Evolutionary conservation across 768 basidiomycete genomes (phyloP).

Genomic region (Trametes sanguinea): DNA sequence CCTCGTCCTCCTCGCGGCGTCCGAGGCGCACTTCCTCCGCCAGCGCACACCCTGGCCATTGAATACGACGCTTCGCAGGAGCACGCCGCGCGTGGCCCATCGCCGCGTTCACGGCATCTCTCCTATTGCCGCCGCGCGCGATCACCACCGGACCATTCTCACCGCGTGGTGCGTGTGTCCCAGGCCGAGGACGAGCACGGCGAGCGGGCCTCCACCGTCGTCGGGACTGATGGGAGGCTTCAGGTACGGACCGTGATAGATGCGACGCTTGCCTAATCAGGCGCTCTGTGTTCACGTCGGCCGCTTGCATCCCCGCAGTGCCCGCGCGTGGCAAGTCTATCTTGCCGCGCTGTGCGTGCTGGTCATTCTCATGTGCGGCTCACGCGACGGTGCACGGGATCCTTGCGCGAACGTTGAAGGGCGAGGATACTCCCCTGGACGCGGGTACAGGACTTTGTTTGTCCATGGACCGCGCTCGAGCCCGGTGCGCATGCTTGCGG

Average conservation of each 20-base stretch:
- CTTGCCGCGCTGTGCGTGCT: background rate
- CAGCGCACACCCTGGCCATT: background rate
- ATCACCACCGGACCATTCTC: background rate
- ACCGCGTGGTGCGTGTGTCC: too few relatives aligned
- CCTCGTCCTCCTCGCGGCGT: background rate
- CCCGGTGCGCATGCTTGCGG: background rate
- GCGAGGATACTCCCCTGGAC: background rate
- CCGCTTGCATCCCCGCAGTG: background rate
- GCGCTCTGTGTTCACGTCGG: conserved; percentile 5
- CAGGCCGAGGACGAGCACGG: too few relatives aligned
- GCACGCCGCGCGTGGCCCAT: too few relatives aligned
- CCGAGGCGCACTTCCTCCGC: background rate
- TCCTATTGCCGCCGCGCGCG: background rate
- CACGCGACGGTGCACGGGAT: background rate
- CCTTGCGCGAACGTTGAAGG: background rate
- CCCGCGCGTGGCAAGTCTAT: background rate
- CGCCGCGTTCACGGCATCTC: background rate
- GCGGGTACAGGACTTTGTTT: too few relatives aligned
- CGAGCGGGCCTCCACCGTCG: background rate
- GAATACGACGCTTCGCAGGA: too few relatives aligned
- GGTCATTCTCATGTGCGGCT: background rate
- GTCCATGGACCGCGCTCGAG: too few relatives aligned
- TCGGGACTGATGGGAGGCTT: background rate
- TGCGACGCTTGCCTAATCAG: conserved; percentile 1
- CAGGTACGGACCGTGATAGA: conserved; percentile 16